phyloP scores from a whole-genome alignment of 2,329 filamentous ascomycete genomes.

The Exophiala spinifera region DNA sequence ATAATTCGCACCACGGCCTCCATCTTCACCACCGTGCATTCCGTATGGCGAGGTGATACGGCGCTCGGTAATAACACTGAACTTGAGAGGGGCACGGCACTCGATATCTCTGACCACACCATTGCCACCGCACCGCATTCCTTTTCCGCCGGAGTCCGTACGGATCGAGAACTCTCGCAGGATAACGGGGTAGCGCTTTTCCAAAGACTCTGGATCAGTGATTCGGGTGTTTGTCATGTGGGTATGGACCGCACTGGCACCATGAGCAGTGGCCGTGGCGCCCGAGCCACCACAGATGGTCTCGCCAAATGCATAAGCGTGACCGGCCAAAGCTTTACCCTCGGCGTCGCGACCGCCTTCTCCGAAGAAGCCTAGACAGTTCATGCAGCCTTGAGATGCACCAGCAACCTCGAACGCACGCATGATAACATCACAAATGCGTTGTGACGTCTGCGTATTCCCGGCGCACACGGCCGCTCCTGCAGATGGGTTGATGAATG shows the following conservation, averaged over 20 bases:
- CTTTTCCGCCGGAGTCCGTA: conserved; percentile 60
- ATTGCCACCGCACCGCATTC: conserved; percentile 68
- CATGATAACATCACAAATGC: conserved; percentile 33
- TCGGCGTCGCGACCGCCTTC: conserved; percentile 12
- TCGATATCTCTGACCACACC: conserved; percentile 78
- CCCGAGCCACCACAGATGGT: conserved; percentile 77
- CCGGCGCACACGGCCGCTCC: conserved; percentile 30
- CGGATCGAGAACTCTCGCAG: conserved; percentile 68
- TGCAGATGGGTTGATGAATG: conserved; percentile 33
- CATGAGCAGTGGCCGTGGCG: conserved; percentile 69
- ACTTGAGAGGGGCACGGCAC: conserved; percentile 73
- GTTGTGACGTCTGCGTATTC: conserved; percentile 32
- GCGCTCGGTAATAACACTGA: conserved; percentile 37
- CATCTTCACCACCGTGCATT: conserved; percentile 31
- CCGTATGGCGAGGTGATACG: conserved; percentile 13
- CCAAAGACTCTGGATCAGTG: conserved; percentile 76
- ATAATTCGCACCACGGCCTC: conserved; percentile 26
- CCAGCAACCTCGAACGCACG: conserved; percentile 33
- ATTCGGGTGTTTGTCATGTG: conserved; percentile 87
- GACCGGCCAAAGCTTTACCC: conserved; percentile 1
- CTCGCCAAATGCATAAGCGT: conserved; percentile 72
- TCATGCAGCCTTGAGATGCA: conserved; percentile 32
- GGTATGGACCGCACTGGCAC: conserved; percentile 72
- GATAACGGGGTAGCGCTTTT: conserved; percentile 71
- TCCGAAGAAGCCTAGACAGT: conserved; percentile 32